phyloP scores from a whole-genome alignment of 768 basidiomycete species.

The Lactarius akahatsu region DNA sequence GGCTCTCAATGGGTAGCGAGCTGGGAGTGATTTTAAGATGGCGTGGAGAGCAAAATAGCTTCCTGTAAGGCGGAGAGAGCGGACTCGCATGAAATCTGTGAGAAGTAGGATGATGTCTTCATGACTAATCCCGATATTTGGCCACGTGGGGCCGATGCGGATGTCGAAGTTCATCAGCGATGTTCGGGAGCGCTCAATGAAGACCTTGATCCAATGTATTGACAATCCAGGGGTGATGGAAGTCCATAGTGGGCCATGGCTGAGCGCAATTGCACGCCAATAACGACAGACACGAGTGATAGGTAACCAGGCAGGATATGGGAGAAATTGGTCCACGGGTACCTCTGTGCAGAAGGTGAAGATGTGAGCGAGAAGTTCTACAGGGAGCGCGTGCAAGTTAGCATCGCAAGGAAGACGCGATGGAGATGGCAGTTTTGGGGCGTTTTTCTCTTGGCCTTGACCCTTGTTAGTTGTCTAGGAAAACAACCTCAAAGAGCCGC shows the following conservation, averaged over 20 bases:
- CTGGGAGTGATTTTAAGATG: neutral
- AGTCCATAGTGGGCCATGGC: neutral
- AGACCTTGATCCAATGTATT: neutral
- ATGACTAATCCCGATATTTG: neutral
- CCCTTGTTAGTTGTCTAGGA: neutral
- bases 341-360: neutral
- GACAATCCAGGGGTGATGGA: neutral
- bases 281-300: slow-evolving; percentile 2
- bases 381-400: neutral
- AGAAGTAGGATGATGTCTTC: neutral
- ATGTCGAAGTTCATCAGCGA: neutral
- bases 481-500: neutral
- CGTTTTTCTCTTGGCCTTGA: neutral
- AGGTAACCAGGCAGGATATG: neutral
- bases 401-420: neutral
- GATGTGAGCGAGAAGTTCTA: neutral
- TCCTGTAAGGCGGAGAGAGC: slow-evolving; percentile 2
- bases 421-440: neutral
- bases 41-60: accelerated
- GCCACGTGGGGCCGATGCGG: neutral
- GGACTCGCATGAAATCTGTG: neutral
- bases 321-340: neutral
- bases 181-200: neutral
- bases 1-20: neutral
- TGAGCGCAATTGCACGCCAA: slow-evolving; percentile 1